Evolutionary conservation across 768 basidiomycete genomes (phyloP), one percentile per base, ranked within the genome.

Genomic region (Trametes cubensis): DNA sequence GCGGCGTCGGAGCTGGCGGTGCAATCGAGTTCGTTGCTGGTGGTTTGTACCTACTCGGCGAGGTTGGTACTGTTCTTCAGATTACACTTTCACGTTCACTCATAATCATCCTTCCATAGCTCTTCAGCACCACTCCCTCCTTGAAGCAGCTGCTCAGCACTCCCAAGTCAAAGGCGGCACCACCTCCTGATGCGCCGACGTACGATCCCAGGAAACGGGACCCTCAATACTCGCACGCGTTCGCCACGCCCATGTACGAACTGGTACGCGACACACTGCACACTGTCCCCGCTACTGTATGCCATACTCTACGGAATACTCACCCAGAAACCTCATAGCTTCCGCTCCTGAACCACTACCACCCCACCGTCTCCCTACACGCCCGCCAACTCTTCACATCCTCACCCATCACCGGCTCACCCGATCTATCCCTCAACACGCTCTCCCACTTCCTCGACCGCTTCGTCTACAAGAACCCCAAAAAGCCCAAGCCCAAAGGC

Each of bases 391-490:
- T 99, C 13, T 82, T 98, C 51, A 70, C 78, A 1, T 83, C 81
- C 8, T 80, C 88, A 50, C 88, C 89, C 0, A 77, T 98, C 13
- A 92, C 93, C 0, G 89, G 91, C 11, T 88, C 85, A 10, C 83
- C 93, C 0, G 95, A 98, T 70, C 88, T 99, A 50, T 87, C 92
- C 11, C 86, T 94, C 59, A 95, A 97, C 77, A 95, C 95, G 0
- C 84, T 98, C 23, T 88, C 92, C 0, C 92, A 95, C 69, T 98
- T 99, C 84, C 83, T 98, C 42, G 97, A 98, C 72, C 86, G 95
- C 2, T 98, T 98, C 77, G 92, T 98, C 45, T 98, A 94, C 80
- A 93, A 95, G 75, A 98, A 98, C 72, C 88, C 95, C 0, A 98
- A 98, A 78, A 87, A 89, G 68, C 67, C 72, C 41, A 78, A 76